A percentile compares a stretch with the other conserved stretches of the same genome.
Evolutionary conservation across 2,329 filamentous ascomycete genomes (phyloP).

Genomic region (Fonsecaea pugnacius): DNA sequence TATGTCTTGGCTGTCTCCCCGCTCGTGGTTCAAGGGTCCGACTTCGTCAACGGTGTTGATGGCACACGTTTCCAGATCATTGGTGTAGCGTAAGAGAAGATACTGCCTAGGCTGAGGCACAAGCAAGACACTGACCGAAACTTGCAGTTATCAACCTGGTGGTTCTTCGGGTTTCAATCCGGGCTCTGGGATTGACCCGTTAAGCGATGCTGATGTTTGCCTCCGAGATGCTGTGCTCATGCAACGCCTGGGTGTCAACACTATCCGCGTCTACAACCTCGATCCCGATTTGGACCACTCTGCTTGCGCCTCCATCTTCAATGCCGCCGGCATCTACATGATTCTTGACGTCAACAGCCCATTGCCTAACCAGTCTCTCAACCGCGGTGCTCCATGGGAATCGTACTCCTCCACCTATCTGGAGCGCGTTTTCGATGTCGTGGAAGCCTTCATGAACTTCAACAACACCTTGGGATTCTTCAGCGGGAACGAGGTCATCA

Average conservation of each 20-base stretch:
- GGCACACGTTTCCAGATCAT: constrained; percentile 65
- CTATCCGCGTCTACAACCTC: constrained; percentile 68
- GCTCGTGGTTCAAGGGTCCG: constrained; percentile 61
- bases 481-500: constrained; percentile 70
- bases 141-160: constrained; percentile 64
- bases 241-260: constrained; percentile 67
- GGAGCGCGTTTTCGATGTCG: constrained; percentile 63
- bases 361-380: constrained; percentile 59
- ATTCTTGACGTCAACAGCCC: constrained; percentile 69
- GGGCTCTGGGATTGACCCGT: constrained; percentile 55
- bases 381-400: constrained; percentile 59
- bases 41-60: constrained; percentile 65
- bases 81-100: constrained; percentile 60
- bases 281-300: constrained; percentile 64
- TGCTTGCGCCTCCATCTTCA: constrained; percentile 67
- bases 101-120: neutral
- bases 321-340: constrained; percentile 68
- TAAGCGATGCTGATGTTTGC: constrained; percentile 62
- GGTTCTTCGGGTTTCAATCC: constrained; percentile 63
- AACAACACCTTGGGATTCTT: constrained; percentile 71
- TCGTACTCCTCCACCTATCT: constrained; percentile 63
- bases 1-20: constrained; percentile 59
- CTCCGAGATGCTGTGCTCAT: constrained; percentile 67
- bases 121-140: constrained; percentile 24
- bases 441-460: constrained; percentile 70